These are phyloP conservation scores for Zymoseptoria passerinii DNA, from an alignment of 2,329 filamentous ascomycete species.

Conservation along the genomic window DNA sequence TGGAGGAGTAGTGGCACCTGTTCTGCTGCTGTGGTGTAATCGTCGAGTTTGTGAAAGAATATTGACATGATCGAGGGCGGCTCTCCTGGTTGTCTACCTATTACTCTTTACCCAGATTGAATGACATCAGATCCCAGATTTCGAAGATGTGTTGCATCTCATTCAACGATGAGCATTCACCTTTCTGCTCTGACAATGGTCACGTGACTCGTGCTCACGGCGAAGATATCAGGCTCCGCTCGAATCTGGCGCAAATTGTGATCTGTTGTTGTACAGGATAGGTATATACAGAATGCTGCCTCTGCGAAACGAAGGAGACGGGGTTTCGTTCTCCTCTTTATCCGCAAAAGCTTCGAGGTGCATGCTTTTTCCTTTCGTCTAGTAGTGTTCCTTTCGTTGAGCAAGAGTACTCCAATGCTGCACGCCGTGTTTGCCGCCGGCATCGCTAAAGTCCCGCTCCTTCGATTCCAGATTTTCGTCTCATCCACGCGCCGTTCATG, in stretches of 20 bases:
- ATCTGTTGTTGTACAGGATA: constrained; percentile 1
- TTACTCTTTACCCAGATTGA: too few relatives aligned
- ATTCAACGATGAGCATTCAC: too few relatives aligned
- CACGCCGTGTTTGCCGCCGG: not conserved
- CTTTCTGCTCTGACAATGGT: not conserved
- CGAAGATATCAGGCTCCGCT: not conserved
- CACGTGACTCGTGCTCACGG: not conserved
- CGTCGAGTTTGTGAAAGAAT: too few relatives aligned
- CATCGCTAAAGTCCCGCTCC: not conserved
- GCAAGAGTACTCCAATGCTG: not conserved
- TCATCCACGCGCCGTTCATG: not conserved
- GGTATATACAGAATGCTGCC: not conserved
- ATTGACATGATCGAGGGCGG: too few relatives aligned
- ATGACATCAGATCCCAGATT: too few relatives aligned
- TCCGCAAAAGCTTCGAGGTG: not conserved
- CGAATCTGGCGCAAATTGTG: not conserved
- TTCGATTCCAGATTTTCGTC: not conserved
- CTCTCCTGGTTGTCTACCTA: too few relatives aligned
- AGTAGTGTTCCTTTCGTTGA: not conserved
- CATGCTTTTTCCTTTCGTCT: not conserved
- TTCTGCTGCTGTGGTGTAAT: not conserved
- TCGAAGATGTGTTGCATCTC: too few relatives aligned
- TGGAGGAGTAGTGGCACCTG: constrained; percentile 1
- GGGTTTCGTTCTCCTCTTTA: not conserved
- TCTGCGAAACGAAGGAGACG: not conserved